These are phyloP conservation scores for Zygosaccharomyces gambellarensis DNA, from an alignment of 805 yeast species.

Conservation along the genomic window DNA sequence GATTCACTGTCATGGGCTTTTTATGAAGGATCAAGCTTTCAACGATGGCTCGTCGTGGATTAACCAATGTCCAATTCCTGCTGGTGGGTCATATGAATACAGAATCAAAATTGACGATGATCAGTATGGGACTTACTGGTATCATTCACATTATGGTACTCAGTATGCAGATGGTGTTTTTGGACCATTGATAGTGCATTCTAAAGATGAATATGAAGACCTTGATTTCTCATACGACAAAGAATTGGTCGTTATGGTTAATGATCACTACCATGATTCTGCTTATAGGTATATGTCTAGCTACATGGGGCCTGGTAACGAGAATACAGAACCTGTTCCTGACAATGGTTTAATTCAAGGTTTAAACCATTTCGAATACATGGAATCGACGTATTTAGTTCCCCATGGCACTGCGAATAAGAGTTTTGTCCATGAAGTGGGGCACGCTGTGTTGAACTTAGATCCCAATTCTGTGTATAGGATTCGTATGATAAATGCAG, in stretches of 20 bases:
- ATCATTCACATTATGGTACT: slow-evolving; percentile 48
- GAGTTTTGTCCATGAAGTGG: slow-evolving; percentile 4
- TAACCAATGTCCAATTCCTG: slow-evolving; percentile 46
- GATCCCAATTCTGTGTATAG: slow-evolving; percentile 44
- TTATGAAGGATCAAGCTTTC: slow-evolving; percentile 41
- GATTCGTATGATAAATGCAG: slow-evolving; percentile 45
- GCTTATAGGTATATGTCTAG: slow-evolving; percentile 26
- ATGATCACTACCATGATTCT: slow-evolving; percentile 47
- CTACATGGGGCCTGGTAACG: slow-evolving; percentile 40
- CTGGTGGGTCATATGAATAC: slow-evolving; percentile 40
- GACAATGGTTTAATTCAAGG: slow-evolving; percentile 45
- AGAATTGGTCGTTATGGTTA: slow-evolving; percentile 41
- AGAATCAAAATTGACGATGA: slow-evolving; percentile 36
- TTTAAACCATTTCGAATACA: slow-evolving; percentile 28
- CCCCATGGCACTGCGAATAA: slow-evolving; percentile 12
- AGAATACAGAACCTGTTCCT: slow-evolving; percentile 49
- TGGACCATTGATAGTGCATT: slow-evolving; percentile 49
- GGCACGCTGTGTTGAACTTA: slow-evolving; percentile 27
- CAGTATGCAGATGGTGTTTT: slow-evolving; percentile 47
- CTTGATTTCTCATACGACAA: slow-evolving; percentile 42
- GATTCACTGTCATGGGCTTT: slow-evolving; percentile 52
- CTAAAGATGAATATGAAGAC: slow-evolving; percentile 35
- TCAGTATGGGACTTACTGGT: slow-evolving; percentile 53
- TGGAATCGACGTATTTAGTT: slow-evolving; percentile 21
- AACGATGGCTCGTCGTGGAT: slow-evolving; percentile 50